Percentiles rank a stretch among this genome's conserved stretches.
Evolutionary conservation across 768 basidiomycete genomes (phyloP).

Genomic region (Dioszegia hungarica): DNA sequence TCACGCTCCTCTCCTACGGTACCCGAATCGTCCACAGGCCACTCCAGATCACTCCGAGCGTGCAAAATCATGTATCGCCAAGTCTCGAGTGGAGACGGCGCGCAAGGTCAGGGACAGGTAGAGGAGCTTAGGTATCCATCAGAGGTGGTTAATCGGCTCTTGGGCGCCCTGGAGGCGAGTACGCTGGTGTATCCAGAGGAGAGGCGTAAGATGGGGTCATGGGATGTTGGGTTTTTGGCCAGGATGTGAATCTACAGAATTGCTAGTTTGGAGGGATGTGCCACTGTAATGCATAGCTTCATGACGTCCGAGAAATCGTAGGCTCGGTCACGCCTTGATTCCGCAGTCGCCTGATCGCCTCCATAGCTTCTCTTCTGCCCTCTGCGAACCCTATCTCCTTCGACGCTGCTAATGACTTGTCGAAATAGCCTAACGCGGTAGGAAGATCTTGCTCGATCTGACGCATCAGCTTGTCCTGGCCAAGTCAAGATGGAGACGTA

Average conservation of each 20-base stretch:
- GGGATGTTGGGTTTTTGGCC: conserved; percentile 48
- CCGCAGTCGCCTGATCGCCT: conserved; percentile 33
- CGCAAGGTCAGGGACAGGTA: conserved; percentile 56
- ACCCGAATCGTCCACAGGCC: not conserved
- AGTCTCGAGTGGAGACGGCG: not conserved
- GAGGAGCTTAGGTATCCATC: conserved; percentile 81
- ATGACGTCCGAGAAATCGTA: no score
- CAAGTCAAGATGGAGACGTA: conserved; percentile 9
- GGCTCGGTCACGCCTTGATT: conserved; percentile 2
- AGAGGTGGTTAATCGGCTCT: conserved; percentile 67
- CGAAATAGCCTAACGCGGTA: conserved; percentile 30
- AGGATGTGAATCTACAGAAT: conserved; percentile 11
- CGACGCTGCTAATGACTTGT: conserved; percentile 18
- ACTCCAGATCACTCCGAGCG: conserved; percentile 17
- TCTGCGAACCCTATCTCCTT: conserved; percentile 37
- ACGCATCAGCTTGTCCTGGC: not conserved
- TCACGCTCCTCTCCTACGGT: not conserved
- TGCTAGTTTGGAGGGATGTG: no score
- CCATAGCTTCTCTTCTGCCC: conserved; percentile 38
- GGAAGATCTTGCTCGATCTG: conserved; percentile 41
- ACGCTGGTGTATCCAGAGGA: conserved; percentile 48
- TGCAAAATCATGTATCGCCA: conserved; percentile 72
- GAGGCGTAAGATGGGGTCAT: conserved; percentile 39
- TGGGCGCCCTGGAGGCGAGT: conserved; percentile 68
- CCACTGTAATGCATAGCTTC: no score